Base-by-base conservation (phyloP, 352 stramenopile genomes). In the Achlya hypogyna region DNA sequence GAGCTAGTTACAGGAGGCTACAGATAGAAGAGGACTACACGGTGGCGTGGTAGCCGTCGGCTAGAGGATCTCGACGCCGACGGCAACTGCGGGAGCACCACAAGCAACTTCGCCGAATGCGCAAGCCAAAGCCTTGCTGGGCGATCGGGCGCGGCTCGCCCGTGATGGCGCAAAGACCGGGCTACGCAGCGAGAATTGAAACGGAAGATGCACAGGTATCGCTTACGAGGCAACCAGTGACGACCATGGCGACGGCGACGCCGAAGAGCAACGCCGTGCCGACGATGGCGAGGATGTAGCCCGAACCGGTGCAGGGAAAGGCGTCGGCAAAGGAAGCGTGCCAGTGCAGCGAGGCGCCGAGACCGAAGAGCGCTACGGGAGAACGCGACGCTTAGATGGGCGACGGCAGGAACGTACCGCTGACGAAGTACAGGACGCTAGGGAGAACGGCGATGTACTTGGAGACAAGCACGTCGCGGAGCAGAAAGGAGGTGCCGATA, bases 121-220 rank as follows among this genome's bases (percentile, higher is more conserved):
- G 49, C 12, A 56, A n/a, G 25, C 49, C 49, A 56, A 56, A 56
- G 31, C 49, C 49, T 56, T 56, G 49, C 31, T 56, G 49, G 49
- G 49, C 49, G 12, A 56, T 56, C 25, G 49, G 49, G 16, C 49
- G 25, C 31, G 49, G 49, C 31, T 56, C 49, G 31, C 49, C 49
- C 25, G 49, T 38, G 49, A 56, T 35, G 2, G 49, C 49, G 31
- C 49, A 56, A 12, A 56, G 31, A 10, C 49, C 49, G 10, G 49
- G 49, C 49, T 56, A 56, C 2, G 8, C 16, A 1, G 25, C 14
- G 38, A 20, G 12, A 56, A 16, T 3, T 3, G 2, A 16, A 56
- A 10, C 14, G 31, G 49, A 31, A 14, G 23, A 34, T 54, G 25
- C 10, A 56, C 2, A 10, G 25, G 25, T 27, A 10, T 12, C 31